Evolutionary conservation across 768 basidiomycete genomes (phyloP), one percentile per base, ranked within the genome.

Genomic region (Suillus occidentalis): DNA sequence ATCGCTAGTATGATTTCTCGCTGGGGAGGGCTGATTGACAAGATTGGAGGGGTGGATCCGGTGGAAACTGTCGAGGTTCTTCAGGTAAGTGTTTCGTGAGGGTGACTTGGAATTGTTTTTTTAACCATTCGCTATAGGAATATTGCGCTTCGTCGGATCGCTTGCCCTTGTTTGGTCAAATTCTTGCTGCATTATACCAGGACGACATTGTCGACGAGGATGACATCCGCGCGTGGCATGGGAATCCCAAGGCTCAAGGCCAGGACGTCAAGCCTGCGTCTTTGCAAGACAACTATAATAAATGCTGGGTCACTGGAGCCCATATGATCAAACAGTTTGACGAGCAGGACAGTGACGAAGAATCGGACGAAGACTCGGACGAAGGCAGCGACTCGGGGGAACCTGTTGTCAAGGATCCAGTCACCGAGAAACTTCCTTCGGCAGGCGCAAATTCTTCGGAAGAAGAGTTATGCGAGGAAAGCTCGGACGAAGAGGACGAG

Each of bases 161-260:
- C 64, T 75, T 87, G 70, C 81, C 86, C 20, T 80, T 94, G 64
- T 99, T 97, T 75, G 92, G 91, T 4, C 87, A 92, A 71, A 85
- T 97, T 63, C 85, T 99, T 28, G 90, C 90, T 37, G 89, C 89
- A 4, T 80, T 95, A 16, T 99, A 98, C 76, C 92, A 97, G 72
- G 83, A 84, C n/a, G 97, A 99, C 74, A 85, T 97, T 53, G 88
- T 97, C 3, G 92, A 92, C 58, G 95, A 95, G 71, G 91, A 94
- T 60, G 90, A 94, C 68, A 90, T 98, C 68, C 87, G 92, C n/a
- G 82, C 79, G 58, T 99, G 97, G 97, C 89, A 95, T 75, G 79
- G 75, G 61, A 81, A 78, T 59, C 83, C 85, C 28, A 78, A 72
- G 57, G 85, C 88, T 36, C 83, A 81, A 72, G 91, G 84, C 39